A percentile compares a stretch with the other conserved stretches of the same genome.
Conservation (phyloP, 2,329 filamentous ascomycete species). For the Xylaria sp. region DNA sequence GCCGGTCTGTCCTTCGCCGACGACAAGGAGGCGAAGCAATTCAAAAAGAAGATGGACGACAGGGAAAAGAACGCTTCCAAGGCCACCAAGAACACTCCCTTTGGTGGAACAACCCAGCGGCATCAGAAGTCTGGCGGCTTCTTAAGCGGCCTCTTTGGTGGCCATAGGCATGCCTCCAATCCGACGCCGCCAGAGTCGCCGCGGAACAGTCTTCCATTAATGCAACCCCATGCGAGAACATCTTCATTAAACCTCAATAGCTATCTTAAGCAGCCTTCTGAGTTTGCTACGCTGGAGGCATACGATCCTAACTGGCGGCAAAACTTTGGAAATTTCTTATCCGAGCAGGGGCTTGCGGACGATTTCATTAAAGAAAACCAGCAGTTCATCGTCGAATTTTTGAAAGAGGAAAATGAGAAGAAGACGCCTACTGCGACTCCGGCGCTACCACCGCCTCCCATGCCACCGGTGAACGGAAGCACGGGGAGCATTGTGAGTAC, state of each 20-base stretch:
- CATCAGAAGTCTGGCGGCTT: constrained; percentile 61
- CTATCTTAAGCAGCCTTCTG: constrained; percentile 57
- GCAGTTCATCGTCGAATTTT: constrained; percentile 74
- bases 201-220: constrained; percentile 53
- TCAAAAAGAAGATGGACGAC: constrained; percentile 97
- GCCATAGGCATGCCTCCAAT: constrained; percentile 69
- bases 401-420: constrained; percentile 66
- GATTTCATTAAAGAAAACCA: constrained; percentile 76
- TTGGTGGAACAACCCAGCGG: constrained; percentile 65
- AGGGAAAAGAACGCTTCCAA: constrained; percentile 95
- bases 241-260: constrained; percentile 62
- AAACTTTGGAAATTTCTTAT: constrained; percentile 73
- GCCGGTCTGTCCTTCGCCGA: constrained; percentile 93
- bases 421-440: constrained; percentile 49
- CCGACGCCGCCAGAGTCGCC: constrained; percentile 68
- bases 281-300: constrained; percentile 71
- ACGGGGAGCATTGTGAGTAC: constrained; percentile 44
- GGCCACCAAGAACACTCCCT: constrained; percentile 82
- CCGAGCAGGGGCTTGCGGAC: constrained; percentile 71
- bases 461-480: constrained; percentile 53
- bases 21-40: constrained; percentile 96
- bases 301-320: constrained; percentile 74
- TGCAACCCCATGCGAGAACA: constrained; percentile 51
- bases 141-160: constrained; percentile 70
- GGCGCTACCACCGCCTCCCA: constrained; percentile 55